phyloP scores from a whole-genome alignment of 2,329 filamentous ascomycete genomes.

The Fusarium sulawesiense region DNA sequence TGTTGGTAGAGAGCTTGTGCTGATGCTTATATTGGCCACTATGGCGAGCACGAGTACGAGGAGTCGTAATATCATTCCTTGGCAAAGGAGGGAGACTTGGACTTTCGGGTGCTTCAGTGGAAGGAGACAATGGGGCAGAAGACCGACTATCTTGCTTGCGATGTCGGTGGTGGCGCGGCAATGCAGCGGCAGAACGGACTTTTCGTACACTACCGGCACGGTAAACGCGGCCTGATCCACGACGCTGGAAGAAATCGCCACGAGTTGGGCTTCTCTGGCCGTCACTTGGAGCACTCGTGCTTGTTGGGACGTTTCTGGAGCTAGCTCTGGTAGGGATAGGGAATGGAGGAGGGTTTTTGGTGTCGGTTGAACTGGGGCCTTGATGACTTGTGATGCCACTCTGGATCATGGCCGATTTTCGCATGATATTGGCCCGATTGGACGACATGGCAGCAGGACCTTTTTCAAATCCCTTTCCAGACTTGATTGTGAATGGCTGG shows the following conservation, averaged over 20 bases:
- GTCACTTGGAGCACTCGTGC: conserved; percentile 74
- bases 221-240: conserved; percentile 61
- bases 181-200: conserved; percentile 81
- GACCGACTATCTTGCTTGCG: conserved; percentile 68
- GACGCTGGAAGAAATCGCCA: conserved; percentile 66
- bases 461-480: conserved; percentile 54
- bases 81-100: conserved; percentile 79
- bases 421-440: conserved; percentile 71
- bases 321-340: conserved; percentile 91
- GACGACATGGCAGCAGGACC: conserved; percentile 51
- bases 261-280: conserved; percentile 81
- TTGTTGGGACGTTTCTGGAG: conserved; percentile 78
- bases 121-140: conserved; percentile 73
- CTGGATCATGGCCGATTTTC: conserved; percentile 83
- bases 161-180: conserved; percentile 67
- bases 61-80: conserved; percentile 75
- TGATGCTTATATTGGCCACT: conserved; percentile 60
- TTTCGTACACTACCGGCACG: conserved; percentile 78
- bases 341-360: conserved; percentile 82
- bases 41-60: conserved; percentile 59
- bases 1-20: conserved; percentile 71
- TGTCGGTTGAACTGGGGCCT: conserved; percentile 70
- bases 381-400: conserved; percentile 79
- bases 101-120: conserved; percentile 75
- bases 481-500: conserved; percentile 57